Conservation (phyloP, 148 eudicot species). For the Rhododendron griersonianum region DNA sequence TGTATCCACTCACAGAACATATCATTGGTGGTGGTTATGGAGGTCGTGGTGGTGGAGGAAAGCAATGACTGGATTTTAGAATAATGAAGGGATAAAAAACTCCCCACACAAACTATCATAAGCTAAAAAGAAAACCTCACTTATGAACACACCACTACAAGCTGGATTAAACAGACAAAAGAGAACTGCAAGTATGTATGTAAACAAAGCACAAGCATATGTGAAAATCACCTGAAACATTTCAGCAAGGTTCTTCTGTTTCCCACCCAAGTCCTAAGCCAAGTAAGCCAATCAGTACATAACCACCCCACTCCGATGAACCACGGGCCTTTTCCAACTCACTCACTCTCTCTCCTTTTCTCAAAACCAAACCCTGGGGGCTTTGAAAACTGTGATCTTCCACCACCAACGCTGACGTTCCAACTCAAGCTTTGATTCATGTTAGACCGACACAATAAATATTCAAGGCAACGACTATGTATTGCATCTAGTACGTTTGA, state of each 20-base stretch:
- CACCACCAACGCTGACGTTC: conserved; percentile 46
- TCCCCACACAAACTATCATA: not conserved
- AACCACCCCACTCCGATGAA: conserved; percentile 86
- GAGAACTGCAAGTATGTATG: not conserved
- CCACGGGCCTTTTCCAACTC: conserved; percentile 45
- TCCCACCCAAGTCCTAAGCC: conserved; percentile 80
- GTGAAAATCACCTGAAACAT: conserved; percentile 72
- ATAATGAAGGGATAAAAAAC: not conserved
- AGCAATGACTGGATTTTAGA: too few relatives aligned
- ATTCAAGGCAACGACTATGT: too few relatives aligned
- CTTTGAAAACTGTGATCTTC: conserved; percentile 53
- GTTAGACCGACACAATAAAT: too few relatives aligned
- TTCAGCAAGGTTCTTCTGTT: conserved; percentile 87
- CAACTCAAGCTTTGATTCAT: conserved; percentile 22
- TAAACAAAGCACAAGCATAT: not conserved
- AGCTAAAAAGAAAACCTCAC: not conserved
- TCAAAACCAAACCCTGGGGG: conserved; percentile 84
- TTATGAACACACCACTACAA: not conserved
- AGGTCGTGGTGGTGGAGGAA: too few relatives aligned
- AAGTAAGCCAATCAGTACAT: conserved; percentile 88
- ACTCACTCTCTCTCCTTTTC: conserved; percentile 62
- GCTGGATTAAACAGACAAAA: not conserved
- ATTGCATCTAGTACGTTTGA: too few relatives aligned
- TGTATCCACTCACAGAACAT: not conserved
- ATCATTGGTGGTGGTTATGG: not conserved